These are phyloP conservation scores for Thielaviopsis populi DNA, from an alignment of 2,329 filamentous ascomycete species.

Conservation along the genomic window DNA sequence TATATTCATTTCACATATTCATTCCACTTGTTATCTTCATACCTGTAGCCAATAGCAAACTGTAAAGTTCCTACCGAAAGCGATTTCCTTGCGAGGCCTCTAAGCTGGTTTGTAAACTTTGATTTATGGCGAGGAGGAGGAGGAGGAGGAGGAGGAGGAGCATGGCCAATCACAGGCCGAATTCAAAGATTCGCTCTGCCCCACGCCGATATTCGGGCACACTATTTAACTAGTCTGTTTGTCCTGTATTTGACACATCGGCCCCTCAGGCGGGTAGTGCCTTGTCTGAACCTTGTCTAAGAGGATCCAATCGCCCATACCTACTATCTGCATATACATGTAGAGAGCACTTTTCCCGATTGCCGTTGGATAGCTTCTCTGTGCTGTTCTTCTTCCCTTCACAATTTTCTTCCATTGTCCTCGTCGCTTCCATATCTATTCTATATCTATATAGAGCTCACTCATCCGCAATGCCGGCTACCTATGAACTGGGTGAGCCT, in stretches of 20 bases:
- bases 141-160: neutral
- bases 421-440: neutral
- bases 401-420: neutral
- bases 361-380: neutral
- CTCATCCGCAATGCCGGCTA: conserved; percentile 28
- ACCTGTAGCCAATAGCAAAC: no score
- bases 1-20: no score
- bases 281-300: neutral
- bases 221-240: neutral
- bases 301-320: neutral
- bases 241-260: neutral
- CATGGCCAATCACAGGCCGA: neutral
- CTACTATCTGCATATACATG: neutral
- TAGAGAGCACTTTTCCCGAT: neutral
- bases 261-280: no score
- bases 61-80: no score
- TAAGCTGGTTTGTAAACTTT: no score
- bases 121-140: neutral
- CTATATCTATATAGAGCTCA: neutral
- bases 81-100: no score
- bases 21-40: no score
- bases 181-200: neutral
- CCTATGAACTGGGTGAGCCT: conserved; percentile 47
- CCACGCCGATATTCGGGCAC: conserved; percentile 2
- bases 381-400: neutral